Evolutionary conservation across 1,139 yeast genomes (phyloP).

Genomic region (Nematodospora anomalae): DNA sequence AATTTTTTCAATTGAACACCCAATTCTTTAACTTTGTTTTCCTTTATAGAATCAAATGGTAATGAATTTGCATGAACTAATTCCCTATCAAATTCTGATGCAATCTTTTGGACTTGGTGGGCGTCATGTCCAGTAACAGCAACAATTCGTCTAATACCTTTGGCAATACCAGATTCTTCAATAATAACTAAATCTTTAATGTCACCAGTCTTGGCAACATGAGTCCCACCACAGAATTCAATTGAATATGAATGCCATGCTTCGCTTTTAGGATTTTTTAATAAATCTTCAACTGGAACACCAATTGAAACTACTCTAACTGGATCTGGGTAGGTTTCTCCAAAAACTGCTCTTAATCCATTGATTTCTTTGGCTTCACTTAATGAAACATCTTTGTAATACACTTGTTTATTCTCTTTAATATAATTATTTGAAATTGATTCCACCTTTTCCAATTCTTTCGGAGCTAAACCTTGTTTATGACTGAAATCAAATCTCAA

Average conservation of each 20-base stretch:
- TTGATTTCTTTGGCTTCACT: conserved; percentile 67
- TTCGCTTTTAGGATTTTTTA: conserved; percentile 64
- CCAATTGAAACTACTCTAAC: conserved; percentile 98
- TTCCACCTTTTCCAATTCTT: conserved; percentile 77
- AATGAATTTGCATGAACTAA: conserved; percentile 58
- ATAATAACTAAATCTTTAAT: conserved; percentile 85
- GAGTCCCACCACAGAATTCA: conserved; percentile 99
- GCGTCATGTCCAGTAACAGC: conserved; percentile 95
- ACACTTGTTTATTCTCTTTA: conserved; percentile 68
- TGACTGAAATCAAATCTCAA: conserved; percentile 94
- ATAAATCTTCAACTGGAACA: conserved; percentile 77
- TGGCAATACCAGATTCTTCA: conserved; percentile 97
- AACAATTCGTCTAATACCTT: conserved; percentile 96
- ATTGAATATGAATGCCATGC: conserved; percentile 80
- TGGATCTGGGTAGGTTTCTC: conserved; percentile 98
- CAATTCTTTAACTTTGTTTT: conserved; percentile 74
- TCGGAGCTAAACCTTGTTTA: conserved; percentile 72
- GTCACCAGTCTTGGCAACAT: conserved; percentile 87
- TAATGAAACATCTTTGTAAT: conserved; percentile 78
- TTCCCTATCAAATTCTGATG: conserved; percentile 63
- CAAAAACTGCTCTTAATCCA: conserved; percentile 96
- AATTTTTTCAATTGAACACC: conserved; percentile 84
- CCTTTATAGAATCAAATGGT: conserved; percentile 70
- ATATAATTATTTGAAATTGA: conserved; percentile 69
- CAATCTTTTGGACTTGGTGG: conserved; percentile 81